Conservation (phyloP, 208 protist genomes). For the Leishmania braziliensis region DNA sequence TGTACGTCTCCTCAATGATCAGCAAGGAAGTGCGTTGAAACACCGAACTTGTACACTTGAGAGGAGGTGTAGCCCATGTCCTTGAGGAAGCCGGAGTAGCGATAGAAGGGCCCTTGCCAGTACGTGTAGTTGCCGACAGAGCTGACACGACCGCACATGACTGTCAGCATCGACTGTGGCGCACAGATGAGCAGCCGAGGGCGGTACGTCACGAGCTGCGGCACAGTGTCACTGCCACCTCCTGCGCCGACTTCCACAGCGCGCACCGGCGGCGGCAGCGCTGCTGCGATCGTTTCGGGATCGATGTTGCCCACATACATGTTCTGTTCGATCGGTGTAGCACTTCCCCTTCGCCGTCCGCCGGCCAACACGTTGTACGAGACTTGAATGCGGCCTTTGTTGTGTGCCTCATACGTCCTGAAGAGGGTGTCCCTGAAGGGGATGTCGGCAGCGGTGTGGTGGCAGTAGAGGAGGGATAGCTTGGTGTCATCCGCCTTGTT, state of each 20-base stretch:
- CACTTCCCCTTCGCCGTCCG: constrained; percentile 17
- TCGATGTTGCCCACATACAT: constrained; percentile 79
- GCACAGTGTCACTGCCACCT: not conserved
- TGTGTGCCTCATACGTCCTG: constrained; percentile 36
- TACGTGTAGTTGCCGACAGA: constrained; percentile 66
- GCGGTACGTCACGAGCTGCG: constrained; percentile 22
- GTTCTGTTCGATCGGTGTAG: constrained; percentile 39
- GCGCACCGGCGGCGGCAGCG: constrained; percentile 49
- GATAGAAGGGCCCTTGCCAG: constrained; percentile 77
- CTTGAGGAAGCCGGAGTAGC: constrained; percentile 78
- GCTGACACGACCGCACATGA: constrained; percentile 74
- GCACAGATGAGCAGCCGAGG: constrained; percentile 79
- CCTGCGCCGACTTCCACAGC: not conserved
- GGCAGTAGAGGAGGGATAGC: constrained; percentile 75
- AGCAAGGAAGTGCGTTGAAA: constrained; percentile 78
- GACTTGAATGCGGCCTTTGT: constrained; percentile 45
- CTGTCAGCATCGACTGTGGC: constrained; percentile 73
- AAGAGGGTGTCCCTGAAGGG: constrained; percentile 68
- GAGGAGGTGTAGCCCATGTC: constrained; percentile 84
- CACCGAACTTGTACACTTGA: constrained; percentile 91
- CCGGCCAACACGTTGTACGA: constrained; percentile 68
- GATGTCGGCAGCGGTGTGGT: constrained; percentile 51
- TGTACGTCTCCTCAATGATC: constrained; percentile 46
- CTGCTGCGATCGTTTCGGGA: constrained; percentile 47
- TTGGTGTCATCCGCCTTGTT: constrained; percentile 50